Percentiles rank a stretch among this genome's conserved stretches.
Evolutionary conservation across 2,329 filamentous ascomycete genomes (phyloP).

Genomic region (Colletotrichum sublineola): DNA sequence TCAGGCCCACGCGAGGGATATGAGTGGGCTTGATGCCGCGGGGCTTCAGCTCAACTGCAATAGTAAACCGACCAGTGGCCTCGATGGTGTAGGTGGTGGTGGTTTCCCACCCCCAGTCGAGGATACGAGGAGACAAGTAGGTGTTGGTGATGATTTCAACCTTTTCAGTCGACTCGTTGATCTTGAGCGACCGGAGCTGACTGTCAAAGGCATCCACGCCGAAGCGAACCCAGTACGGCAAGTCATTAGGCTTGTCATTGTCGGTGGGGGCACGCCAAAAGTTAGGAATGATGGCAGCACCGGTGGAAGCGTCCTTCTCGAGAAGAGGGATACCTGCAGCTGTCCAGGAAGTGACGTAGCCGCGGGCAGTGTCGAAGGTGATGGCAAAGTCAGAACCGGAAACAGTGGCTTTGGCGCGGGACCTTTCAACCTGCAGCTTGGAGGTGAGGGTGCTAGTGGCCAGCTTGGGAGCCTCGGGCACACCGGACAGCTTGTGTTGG

Average conservation of each 20-base stretch:
- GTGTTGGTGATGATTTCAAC: slow-evolving; percentile 59
- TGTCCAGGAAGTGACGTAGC: slow-evolving; percentile 59
- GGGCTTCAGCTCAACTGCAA: slow-evolving; percentile 60
- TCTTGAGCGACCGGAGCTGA: slow-evolving; percentile 59
- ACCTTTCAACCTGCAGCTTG: slow-evolving; percentile 45
- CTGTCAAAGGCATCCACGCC: slow-evolving; percentile 62
- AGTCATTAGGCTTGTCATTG: slow-evolving; percentile 69
- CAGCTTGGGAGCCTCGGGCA: slow-evolving; percentile 39
- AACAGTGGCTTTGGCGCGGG: slow-evolving; percentile 47
- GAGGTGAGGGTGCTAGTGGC: slow-evolving; percentile 38
- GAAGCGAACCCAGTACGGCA: slow-evolving; percentile 69
- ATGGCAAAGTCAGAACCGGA: slow-evolving; percentile 54
- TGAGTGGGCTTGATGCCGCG: slow-evolving; percentile 65
- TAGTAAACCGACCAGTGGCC: slow-evolving; percentile 57
- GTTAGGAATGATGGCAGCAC: slow-evolving; percentile 57
- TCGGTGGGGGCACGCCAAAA: slow-evolving; percentile 77
- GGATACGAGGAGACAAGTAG: slow-evolving; percentile 69
- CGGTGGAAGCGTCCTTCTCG: slow-evolving; percentile 51
- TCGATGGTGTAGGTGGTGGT: slow-evolving; percentile 66
- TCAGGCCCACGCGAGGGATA: slow-evolving; percentile 73
- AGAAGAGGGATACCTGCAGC: slow-evolving; percentile 53
- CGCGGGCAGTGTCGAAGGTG: slow-evolving; percentile 60
- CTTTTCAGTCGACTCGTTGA: slow-evolving; percentile 47
- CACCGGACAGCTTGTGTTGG: slow-evolving; percentile 58
- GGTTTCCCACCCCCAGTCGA: slow-evolving; percentile 70